Evolutionary conservation across 495 filamentous ascomycete species (phyloP).

Genomic region (Saxophila tyrrhenica): DNA sequence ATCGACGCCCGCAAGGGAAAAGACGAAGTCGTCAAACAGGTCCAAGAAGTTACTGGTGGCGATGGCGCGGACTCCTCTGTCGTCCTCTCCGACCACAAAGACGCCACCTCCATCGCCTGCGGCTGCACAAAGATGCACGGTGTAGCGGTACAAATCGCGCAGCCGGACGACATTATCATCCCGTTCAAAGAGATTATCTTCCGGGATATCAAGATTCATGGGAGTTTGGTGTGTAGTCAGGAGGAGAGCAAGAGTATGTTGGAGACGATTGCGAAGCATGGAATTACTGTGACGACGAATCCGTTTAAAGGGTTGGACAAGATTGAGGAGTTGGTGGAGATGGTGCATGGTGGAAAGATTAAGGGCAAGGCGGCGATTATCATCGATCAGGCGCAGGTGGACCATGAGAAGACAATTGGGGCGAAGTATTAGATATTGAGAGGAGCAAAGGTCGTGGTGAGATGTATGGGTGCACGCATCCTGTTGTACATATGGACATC

Average conservation of each 20-base stretch:
- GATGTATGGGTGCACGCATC: neutral
- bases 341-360: conserved; percentile 40
- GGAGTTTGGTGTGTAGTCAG: conserved; percentile 37
- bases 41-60: conserved; percentile 37
- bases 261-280: conserved; percentile 38
- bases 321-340: conserved; percentile 37
- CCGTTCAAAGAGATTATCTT: conserved; percentile 45
- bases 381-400: conserved; percentile 31
- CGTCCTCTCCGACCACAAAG: conserved; percentile 34
- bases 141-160: conserved; percentile 43
- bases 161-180: conserved; percentile 37
- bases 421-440: conserved; percentile 13
- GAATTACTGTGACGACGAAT: conserved; percentile 40
- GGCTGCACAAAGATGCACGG: conserved; percentile 47
- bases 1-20: conserved; percentile 41
- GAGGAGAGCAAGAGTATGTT: conserved; percentile 42
- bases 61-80: conserved; percentile 37
- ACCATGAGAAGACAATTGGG: conserved; percentile 21
- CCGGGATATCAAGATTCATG: conserved; percentile 42
- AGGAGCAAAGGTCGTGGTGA: neutral
- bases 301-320: conserved; percentile 42
- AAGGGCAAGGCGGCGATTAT: conserved; percentile 44
- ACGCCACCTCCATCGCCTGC: conserved; percentile 37
- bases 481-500: conserved; percentile 1
- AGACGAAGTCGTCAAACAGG: conserved; percentile 34